phyloP scores from a whole-genome alignment of 371 early-diverging fungal genomes.

The Quaeritorhiza haematococci region DNA sequence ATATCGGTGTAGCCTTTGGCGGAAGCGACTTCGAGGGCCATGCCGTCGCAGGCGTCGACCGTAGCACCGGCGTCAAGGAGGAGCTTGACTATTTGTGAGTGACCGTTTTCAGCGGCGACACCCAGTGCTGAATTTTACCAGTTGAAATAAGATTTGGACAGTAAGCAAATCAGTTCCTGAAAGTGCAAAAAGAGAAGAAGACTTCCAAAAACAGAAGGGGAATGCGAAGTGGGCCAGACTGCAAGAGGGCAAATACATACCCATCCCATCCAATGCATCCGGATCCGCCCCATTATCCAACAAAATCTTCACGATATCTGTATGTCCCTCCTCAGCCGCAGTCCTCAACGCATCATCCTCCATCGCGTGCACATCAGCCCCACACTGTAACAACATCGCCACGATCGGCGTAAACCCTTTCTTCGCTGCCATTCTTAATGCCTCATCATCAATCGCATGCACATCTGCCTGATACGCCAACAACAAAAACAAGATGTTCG shows the following conservation, averaged over 20 bases:
- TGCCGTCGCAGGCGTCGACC: conserved; percentile 12
- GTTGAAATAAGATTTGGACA: too few relatives aligned
- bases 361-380: conserved; percentile 12
- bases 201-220: too few relatives aligned
- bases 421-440: conserved; percentile 10
- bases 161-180: too few relatives aligned
- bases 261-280: too few relatives aligned
- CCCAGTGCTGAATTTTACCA: too few relatives aligned
- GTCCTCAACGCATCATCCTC: conserved; percentile 8
- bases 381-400: not conserved
- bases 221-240: too few relatives aligned
- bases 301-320: conserved; percentile 1
- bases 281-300: conserved; percentile 8
- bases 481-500: conserved; percentile 1
- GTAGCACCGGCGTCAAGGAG: conserved; percentile 5
- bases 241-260: too few relatives aligned
- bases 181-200: too few relatives aligned
- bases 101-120: conserved; percentile 3
- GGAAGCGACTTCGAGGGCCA: conserved; percentile 3
- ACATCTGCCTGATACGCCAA: conserved; percentile 7
- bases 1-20: conserved; percentile 2
- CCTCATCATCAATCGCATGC: conserved; percentile 10
- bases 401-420: conserved; percentile 2
- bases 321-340: conserved; percentile 7
- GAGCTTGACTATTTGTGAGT: not conserved